Conservation (phyloP, 768 basidiomycete species). For the Lentinus tigrinus region DNA sequence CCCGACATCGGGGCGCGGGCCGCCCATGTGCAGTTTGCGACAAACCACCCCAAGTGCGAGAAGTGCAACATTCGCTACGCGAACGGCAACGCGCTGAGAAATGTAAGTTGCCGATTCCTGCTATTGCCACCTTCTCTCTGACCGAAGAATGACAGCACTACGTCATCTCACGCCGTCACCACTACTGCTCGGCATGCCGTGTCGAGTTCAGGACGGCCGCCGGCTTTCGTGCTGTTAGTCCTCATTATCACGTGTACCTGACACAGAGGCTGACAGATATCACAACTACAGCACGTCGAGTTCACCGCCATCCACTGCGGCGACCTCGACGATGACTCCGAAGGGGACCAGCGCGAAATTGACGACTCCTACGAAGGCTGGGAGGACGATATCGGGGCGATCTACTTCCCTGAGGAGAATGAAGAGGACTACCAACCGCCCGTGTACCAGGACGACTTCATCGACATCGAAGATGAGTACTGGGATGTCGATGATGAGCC, state of each 20-base stretch:
- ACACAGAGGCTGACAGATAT: background rate
- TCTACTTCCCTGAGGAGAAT: constrained; percentile 24
- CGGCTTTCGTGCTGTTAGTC: constrained; percentile 29
- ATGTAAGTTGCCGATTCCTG: constrained; percentile 18
- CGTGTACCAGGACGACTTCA: background rate
- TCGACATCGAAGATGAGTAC: constrained; percentile 8
- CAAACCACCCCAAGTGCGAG: constrained; percentile 32
- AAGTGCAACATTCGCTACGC: constrained; percentile 31
- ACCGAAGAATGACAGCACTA: constrained; percentile 25
- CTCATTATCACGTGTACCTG: background rate
- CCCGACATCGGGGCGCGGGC: constrained; percentile 26
- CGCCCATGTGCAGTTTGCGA: constrained; percentile 28
- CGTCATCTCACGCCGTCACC: constrained; percentile 28
- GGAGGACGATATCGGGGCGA: constrained; percentile 31
- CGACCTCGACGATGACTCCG: constrained; percentile 19
- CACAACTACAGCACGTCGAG: constrained; percentile 26
- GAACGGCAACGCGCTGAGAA: constrained; percentile 32
- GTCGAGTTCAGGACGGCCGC: constrained; percentile 27
- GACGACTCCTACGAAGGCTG: constrained; percentile 29
- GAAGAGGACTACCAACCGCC: constrained; percentile 2
- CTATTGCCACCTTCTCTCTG: background rate
- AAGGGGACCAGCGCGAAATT: constrained; percentile 17
- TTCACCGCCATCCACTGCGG: constrained; percentile 30
- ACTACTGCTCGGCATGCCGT: constrained; percentile 33
- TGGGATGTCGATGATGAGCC: constrained; percentile 23